Evolutionary conservation across 2,329 filamentous ascomycete genomes (phyloP).

Genomic region (Talaromyces islandicus): DNA sequence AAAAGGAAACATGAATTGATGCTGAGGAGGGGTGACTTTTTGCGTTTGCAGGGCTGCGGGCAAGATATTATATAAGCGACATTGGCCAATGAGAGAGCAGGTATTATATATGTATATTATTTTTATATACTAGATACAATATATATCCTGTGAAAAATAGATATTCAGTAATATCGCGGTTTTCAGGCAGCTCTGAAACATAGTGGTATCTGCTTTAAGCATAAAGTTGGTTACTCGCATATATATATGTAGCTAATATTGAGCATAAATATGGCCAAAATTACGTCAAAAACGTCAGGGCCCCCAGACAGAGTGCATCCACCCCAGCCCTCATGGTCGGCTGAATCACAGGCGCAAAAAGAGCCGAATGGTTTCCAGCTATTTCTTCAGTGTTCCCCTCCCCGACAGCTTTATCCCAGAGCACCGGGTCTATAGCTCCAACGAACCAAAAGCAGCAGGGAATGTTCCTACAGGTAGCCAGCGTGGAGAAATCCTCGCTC

Average conservation of each 20-base stretch:
- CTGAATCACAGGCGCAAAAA: constrained; percentile 54
- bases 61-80: not conserved
- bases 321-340: constrained; percentile 51
- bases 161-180: not conserved
- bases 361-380: constrained; percentile 54
- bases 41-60: not conserved
- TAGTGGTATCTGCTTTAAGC: too few relatives aligned
- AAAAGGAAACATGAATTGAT: constrained; percentile 20
- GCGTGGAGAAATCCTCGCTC: constrained; percentile 54
- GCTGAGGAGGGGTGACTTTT: not conserved
- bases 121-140: not conserved
- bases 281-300: constrained; percentile 38
- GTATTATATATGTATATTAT: not conserved
- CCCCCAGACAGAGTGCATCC: constrained; percentile 47
- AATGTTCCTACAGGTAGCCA: constrained; percentile 45
- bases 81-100: not conserved
- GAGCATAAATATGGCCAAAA: too few relatives aligned
- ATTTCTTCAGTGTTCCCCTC: constrained; percentile 44
- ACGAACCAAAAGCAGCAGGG: constrained; percentile 54
- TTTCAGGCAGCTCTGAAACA: not conserved
- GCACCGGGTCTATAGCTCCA: constrained; percentile 46
- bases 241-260: too few relatives aligned
- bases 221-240: too few relatives aligned
- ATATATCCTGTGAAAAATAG: not conserved
- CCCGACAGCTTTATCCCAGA: constrained; percentile 46